phyloP scores from a whole-genome alignment of 192 early-diverging fungal species.

The Blastocladiella britannica region DNA sequence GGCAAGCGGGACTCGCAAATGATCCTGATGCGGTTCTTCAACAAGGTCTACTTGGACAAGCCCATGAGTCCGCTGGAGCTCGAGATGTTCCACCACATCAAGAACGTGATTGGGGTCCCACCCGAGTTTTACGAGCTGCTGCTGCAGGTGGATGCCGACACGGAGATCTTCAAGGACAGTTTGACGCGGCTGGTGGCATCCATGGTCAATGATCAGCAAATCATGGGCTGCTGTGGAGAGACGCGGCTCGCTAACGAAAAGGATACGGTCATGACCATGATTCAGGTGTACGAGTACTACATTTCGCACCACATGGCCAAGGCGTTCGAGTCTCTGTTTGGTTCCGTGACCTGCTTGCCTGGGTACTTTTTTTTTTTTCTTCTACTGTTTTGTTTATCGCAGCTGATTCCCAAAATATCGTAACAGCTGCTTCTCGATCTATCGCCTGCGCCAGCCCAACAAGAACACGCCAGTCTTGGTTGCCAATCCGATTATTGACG shows the following conservation, averaged over 20 bases:
- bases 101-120: constrained; percentile 82
- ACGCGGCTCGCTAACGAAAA: constrained; percentile 79
- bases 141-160: constrained; percentile 64
- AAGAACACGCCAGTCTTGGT: constrained; percentile 60
- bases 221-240: constrained; percentile 86
- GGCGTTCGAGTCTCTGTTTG: constrained; percentile 62
- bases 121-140: constrained; percentile 56
- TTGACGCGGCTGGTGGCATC: constrained; percentile 71
- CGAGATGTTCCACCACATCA: constrained; percentile 91
- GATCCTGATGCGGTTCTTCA: constrained; percentile 80
- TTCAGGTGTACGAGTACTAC: constrained; percentile 88
- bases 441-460: constrained; percentile 45
- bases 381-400: no score
- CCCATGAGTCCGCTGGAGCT: constrained; percentile 81
- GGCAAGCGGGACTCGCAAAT: constrained; percentile 97
- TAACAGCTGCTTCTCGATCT: constrained; percentile 79
- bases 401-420: no score
- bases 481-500: constrained; percentile 50
- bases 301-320: constrained; percentile 84
- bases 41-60: constrained; percentile 73
- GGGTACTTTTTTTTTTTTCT: no score
- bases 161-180: constrained; percentile 58
- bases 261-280: constrained; percentile 83
- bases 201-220: constrained; percentile 51
- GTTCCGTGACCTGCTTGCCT: constrained; percentile 59